Evolutionary conservation across 2,329 filamentous ascomycete genomes (phyloP), one percentile per base, ranked within the genome.

Genomic region (Elsinoe fawcettii): DNA sequence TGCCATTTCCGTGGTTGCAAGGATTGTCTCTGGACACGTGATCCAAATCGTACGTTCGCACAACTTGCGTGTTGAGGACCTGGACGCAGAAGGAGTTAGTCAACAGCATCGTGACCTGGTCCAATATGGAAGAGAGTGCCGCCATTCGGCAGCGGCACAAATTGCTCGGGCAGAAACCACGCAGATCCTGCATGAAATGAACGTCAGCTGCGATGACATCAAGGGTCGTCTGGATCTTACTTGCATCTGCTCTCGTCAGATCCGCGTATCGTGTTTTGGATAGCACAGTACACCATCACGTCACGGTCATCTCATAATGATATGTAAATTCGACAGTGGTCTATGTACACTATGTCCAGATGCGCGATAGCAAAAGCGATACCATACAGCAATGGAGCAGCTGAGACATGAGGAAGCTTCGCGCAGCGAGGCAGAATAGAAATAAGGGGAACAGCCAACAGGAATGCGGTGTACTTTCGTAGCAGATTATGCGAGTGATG

Each of bases 321-420:
- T 44, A 14, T 46, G 41, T 1, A 9, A 39, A 39, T 37, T 53
- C 34, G 32, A 53, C 32, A 20, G n/a, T 53, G 49, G 32, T 53
- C 49, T 53, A 53, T 53, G n/a, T 53, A 53, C 49, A 53, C 49
- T 39, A 53, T 53, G 49, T 53, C 30, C 49, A 39, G 49, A 53
- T 36, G 46, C 46, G 46, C 30, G 25, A 14, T 18, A 36, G 18
- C 14, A 18, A 18, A 51, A 9, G 46, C 25, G 34, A 2, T 23
- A 12, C 30, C 32, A 53, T 18, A 11, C n/a, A 53, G 32, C 32
- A 16, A 25, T 23, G 20, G 25, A 53, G 16, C 20, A 53, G 32
- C 41, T 46, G 41, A 53, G 16, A 53, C 25, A 16, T 34, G 18
- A n/a, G n/a, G n/a, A 39, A 53, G 25, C n/a, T 32, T 53, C 49